Base-by-base conservation (phyloP, 495 filamentous ascomycete genomes). In the Trichoderma parareesei region DNA sequence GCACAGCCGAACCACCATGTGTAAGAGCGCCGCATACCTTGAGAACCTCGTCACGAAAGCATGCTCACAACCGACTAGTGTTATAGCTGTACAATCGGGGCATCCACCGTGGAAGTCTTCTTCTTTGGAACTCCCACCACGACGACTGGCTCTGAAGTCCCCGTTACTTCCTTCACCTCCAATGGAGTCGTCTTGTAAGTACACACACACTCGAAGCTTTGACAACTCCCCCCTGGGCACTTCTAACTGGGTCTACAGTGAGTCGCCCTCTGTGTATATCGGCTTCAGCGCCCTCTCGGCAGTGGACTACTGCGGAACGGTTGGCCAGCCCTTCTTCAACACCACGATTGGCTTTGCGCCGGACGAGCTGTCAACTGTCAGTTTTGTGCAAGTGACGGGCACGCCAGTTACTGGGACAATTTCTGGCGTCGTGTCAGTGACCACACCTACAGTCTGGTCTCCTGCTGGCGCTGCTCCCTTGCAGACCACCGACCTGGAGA, bases 81-180 rank as follows among this genome's bases (percentile, higher is more conserved):
- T 35, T 57, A 57, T 10, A 57, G 53, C 33, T 57, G 53, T 13
- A 57, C 53, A 14, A 57, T 57, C 27, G 53, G 9, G 10, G 53
- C 53, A 8, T 57, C 53, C 8, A 57, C 53, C 5, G 53, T 57
- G 13, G 53, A 57, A 37, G 53, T 57, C 13, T 57, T 57, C 53
- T 57, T 35, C 33, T 57, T 27, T 27, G 27, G 27, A 27, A 27
- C 27, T 27, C 27, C 27, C 27, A 27, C 27, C 27, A 2, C 27
- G 0, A 27, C 27, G 27, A 57, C 53, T 14, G 20, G 5, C 16
- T 35, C 53, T 3, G 10, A 14, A 10, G 53, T 27, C 53, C 46
- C 4, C 1, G 20, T 37, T 4, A 57, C 53, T 6, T 57, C 53
- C 4, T 57, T 57, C 53, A n/a, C 18, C 1, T 57, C 53, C 3